A percentile compares a stretch with the other conserved stretches of the same genome.
phyloP scores from a whole-genome alignment of 257 asterid species.

The Salvia splendens region DNA sequence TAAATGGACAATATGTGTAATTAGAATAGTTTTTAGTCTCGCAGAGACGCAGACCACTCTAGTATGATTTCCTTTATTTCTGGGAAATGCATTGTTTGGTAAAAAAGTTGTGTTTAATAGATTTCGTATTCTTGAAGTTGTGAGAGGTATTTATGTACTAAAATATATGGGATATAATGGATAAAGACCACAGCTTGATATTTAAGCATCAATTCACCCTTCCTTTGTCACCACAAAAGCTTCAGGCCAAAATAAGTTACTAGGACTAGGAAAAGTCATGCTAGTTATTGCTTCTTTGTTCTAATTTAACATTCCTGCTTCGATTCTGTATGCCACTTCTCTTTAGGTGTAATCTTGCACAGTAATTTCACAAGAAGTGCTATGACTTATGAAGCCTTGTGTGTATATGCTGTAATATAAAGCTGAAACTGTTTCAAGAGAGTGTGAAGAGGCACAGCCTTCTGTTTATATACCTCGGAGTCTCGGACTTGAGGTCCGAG shows the following conservation, averaged over 20 bases:
- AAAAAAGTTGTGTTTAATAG: constrained; percentile 4
- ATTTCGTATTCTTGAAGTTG: background rate
- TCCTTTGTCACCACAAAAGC: background rate
- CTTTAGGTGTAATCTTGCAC: constrained; percentile 11
- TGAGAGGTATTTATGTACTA: constrained; percentile 11
- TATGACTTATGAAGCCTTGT: constrained; percentile 5
- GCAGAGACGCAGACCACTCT: background rate
- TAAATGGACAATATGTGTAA: background rate
- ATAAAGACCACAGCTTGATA: constrained; percentile 18
- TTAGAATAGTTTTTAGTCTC: constrained; percentile 25
- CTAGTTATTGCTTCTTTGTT: constrained; percentile 10
- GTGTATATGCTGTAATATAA: background rate
- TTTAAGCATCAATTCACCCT: background rate
- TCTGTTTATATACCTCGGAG: background rate
- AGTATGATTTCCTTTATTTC: background rate
- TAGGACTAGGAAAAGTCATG: constrained; percentile 7
- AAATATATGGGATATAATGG: constrained; percentile 1
- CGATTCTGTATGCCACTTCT: constrained; percentile 9
- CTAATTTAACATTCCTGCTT: constrained; percentile 5
- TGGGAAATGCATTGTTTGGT: background rate
- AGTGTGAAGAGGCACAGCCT: constrained; percentile 13
- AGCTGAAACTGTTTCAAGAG: constrained; percentile 12
- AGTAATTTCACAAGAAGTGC: background rate
- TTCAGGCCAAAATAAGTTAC: constrained; percentile 3
- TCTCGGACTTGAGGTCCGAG: constrained; percentile 14